These are phyloP conservation scores for Kalmusia sp. DNA, from an alignment of 2,329 filamentous ascomycete genomes.

Conservation along the genomic window DNA sequence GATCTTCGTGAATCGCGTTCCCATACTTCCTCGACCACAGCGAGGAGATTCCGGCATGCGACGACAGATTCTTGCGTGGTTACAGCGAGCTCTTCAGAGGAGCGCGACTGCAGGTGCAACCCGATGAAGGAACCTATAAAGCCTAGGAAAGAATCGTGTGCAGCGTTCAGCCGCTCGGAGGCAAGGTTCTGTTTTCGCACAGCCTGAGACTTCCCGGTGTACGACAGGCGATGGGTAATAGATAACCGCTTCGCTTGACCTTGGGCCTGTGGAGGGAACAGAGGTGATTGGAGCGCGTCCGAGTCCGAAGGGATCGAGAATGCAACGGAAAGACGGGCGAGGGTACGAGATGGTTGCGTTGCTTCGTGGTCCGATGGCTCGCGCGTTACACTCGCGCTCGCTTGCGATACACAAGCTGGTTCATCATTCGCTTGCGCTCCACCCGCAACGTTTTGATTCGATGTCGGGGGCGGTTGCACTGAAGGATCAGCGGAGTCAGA, in stretches of 20 bases:
- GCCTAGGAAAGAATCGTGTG: slow-evolving; percentile 88
- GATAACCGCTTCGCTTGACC: slow-evolving; percentile 56
- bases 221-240: slow-evolving; percentile 76
- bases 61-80: slow-evolving; percentile 84
- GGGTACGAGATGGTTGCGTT: slow-evolving; percentile 38
- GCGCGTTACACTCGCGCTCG: slow-evolving; percentile 35
- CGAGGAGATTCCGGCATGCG: slow-evolving; percentile 79
- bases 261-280: slow-evolving; percentile 33
- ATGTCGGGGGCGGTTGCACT: slow-evolving; percentile 35
- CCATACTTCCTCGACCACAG: slow-evolving; percentile 82
- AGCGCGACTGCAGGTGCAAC: slow-evolving; percentile 90
- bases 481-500: slow-evolving; percentile 41
- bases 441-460: slow-evolving; percentile 31
- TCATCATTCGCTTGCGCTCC: slow-evolving; percentile 55
- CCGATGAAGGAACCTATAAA: slow-evolving; percentile 94
- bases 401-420: slow-evolving; percentile 40
- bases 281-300: slow-evolving; percentile 40
- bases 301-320: slow-evolving; percentile 48
- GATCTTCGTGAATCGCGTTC: slow-evolving; percentile 75
- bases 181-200: slow-evolving; percentile 75
- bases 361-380: slow-evolving; percentile 36
- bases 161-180: slow-evolving; percentile 79
- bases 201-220: slow-evolving; percentile 70
- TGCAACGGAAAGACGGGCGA: slow-evolving; percentile 41
- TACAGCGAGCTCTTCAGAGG: slow-evolving; percentile 79